These are phyloP conservation scores for Colletotrichum neosansevieriae DNA, from an alignment of 2,329 filamentous ascomycete species.

Conservation along the genomic window DNA sequence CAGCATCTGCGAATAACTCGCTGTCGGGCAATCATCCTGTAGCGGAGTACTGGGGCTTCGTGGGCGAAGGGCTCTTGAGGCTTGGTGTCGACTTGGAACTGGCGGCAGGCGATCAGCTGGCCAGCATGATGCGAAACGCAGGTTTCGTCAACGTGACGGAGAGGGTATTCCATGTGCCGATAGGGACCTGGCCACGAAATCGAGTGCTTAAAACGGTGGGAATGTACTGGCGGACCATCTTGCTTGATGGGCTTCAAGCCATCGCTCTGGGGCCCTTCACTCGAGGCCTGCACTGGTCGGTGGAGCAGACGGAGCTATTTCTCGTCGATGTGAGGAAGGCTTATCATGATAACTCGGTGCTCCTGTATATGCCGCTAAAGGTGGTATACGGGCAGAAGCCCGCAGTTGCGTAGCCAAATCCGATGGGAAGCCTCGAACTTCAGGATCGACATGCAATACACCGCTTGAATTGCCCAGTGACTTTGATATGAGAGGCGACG, in stretches of 20 bases:
- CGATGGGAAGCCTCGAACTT: background rate
- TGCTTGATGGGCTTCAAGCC: slow-evolving; percentile 63
- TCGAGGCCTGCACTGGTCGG: slow-evolving; percentile 60
- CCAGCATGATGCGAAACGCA: slow-evolving; percentile 60
- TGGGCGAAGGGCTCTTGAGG: slow-evolving; percentile 56
- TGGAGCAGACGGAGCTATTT: slow-evolving; percentile 61
- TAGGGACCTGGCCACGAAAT: slow-evolving; percentile 67
- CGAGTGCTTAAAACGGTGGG: slow-evolving; percentile 64
- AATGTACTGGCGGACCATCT: slow-evolving; percentile 62
- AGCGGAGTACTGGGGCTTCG: slow-evolving; percentile 59
- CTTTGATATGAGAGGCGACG: no score
- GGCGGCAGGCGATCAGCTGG: slow-evolving; percentile 55
- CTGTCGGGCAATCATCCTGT: slow-evolving; percentile 56
- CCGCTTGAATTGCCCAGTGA: no score
- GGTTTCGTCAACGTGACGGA: slow-evolving; percentile 66
- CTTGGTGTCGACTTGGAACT: slow-evolving; percentile 62
- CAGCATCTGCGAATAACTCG: slow-evolving; percentile 56
- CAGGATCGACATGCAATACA: no score
- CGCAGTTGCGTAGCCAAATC: no score
- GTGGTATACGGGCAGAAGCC: slow-evolving; percentile 67
- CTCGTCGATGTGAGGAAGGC: slow-evolving; percentile 61
- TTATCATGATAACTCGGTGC: slow-evolving; percentile 58
- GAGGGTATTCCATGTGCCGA: slow-evolving; percentile 63
- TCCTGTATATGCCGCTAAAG: slow-evolving; percentile 68
- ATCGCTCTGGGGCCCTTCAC: slow-evolving; percentile 66